Percentiles rank a stretch among this genome's conserved stretches.
Conservation (phyloP, 2,329 filamentous ascomycete species). For the Byssoonygena ceratinophila region DNA sequence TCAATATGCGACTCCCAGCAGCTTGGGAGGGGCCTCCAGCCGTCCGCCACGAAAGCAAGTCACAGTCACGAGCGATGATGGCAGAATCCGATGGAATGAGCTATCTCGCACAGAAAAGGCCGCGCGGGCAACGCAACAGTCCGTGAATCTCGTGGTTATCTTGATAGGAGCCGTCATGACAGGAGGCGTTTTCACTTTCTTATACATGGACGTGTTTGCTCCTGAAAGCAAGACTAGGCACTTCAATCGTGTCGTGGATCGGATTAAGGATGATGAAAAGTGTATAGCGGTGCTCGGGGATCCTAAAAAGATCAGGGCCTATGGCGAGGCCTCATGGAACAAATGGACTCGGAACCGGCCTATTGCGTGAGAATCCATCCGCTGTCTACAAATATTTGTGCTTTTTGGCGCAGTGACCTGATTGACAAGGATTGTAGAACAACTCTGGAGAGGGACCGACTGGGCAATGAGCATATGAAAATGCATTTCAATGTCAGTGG, state of each 20-base stretch:
- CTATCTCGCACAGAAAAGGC: conserved; percentile 68
- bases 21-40: conserved; percentile 30
- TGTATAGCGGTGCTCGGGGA: conserved; percentile 68
- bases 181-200: conserved; percentile 65
- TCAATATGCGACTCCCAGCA: conserved; percentile 51
- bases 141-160: conserved; percentile 74
- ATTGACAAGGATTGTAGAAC: conserved; percentile 43
- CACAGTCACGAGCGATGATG: conserved; percentile 78
- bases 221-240: conserved; percentile 74
- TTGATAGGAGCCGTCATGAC: conserved; percentile 65
- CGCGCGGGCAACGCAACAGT: conserved; percentile 76
- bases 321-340: conserved; percentile 69
- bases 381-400: background rate
- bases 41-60: conserved; percentile 55
- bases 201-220: conserved; percentile 75
- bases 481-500: conserved; percentile 83
- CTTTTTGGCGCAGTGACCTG: background rate
- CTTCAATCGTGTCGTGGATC: conserved; percentile 77
- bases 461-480: conserved; percentile 66
- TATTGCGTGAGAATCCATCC: conserved; percentile 37
- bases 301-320: conserved; percentile 62
- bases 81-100: conserved; percentile 67
- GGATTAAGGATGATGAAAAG: conserved; percentile 60
- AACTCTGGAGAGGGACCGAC: conserved; percentile 56
- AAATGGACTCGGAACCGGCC: conserved; percentile 62